Base-by-base conservation (phyloP, 2,329 filamentous ascomycete genomes). In the Aschersonia sp. region DNA sequence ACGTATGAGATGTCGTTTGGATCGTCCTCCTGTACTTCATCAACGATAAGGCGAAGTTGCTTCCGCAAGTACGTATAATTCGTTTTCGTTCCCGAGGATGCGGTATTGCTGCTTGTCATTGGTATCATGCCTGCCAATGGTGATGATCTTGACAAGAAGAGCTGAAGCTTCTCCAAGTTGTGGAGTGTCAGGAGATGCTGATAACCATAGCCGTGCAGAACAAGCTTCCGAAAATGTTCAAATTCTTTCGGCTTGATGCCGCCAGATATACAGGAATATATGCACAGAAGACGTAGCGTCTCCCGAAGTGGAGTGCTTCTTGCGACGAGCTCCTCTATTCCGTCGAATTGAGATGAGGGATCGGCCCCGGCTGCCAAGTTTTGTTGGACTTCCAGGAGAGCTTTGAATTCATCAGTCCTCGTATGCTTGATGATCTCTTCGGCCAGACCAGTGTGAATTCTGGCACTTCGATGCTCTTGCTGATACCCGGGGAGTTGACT, bases 1-100 rank as follows among this genome's bases (percentile, higher is more conserved):
- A 96, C 89, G 59, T 98, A 98, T n/a, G 89, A 85, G 51, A 97
- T 83, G 57, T 98, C 92, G 58, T 92, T 86, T 3, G 92, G 92
- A 44, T 94, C 85, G 50, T 92, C 82, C 64, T 98, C 92, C 60
- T 94, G 89, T 40, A 98, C 91, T 61, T 97, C 92, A 61, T 98
- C 92, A 48, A 96, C 84, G 60, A 96, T 94, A 12, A 98, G 76
- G 31, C 84, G 80, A 10, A 98, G 77, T 51, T 83, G 82, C 62
- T 92, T 94, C 48, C 94, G 84, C 4, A 97, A 70, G 55, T 87
- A 85, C 4, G 80, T 82, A 66, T 96, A 98, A 62, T 97, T 96
- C 9, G 89, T 95, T 63, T 89, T 88, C 29, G 75, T 78, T 12
- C 82, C 83, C 20, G 72, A 65, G 5, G 69, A 66, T 9, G 70